These are phyloP conservation scores for Porcisia deanei DNA, from an alignment of 208 protist species.

Conservation along the genomic window DNA sequence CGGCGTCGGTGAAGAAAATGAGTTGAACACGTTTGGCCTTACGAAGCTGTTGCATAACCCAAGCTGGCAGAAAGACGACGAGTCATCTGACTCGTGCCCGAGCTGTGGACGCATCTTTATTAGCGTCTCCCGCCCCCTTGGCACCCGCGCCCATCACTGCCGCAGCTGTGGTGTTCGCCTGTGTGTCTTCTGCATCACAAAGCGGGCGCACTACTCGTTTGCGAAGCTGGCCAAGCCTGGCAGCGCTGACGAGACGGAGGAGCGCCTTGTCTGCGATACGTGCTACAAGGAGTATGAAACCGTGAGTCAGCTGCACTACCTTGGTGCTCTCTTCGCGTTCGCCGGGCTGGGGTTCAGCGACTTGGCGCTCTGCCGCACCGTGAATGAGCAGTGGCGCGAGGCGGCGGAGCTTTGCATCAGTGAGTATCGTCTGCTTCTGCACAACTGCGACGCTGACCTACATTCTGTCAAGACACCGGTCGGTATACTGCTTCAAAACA, in stretches of 20 bases:
- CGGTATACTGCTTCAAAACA: constrained; percentile 57
- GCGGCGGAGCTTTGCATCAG: constrained; percentile 79
- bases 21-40: constrained; percentile 40
- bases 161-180: constrained; percentile 69
- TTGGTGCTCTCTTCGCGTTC: constrained; percentile 61
- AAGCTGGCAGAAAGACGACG: constrained; percentile 64
- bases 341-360: constrained; percentile 61
- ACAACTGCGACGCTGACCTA: constrained; percentile 48
- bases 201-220: constrained; percentile 61
- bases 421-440: constrained; percentile 66
- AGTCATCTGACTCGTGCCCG: constrained; percentile 41
- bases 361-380: constrained; percentile 59
- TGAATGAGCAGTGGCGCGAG: constrained; percentile 65
- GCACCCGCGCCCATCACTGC: constrained; percentile 59
- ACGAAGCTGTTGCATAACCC: constrained; percentile 50
- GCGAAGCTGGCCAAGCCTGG: constrained; percentile 71
- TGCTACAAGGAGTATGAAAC: constrained; percentile 57
- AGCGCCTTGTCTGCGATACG: constrained; percentile 57
- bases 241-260: constrained; percentile 40
- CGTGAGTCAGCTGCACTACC: constrained; percentile 57
- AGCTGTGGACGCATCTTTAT: constrained; percentile 43
- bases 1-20: constrained; percentile 28
- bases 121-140: constrained; percentile 30
- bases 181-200: constrained; percentile 58
- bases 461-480: constrained; percentile 45